Evolutionary conservation across 345 rosid genomes (phyloP).

Genomic region (Acer yangbiense): DNA sequence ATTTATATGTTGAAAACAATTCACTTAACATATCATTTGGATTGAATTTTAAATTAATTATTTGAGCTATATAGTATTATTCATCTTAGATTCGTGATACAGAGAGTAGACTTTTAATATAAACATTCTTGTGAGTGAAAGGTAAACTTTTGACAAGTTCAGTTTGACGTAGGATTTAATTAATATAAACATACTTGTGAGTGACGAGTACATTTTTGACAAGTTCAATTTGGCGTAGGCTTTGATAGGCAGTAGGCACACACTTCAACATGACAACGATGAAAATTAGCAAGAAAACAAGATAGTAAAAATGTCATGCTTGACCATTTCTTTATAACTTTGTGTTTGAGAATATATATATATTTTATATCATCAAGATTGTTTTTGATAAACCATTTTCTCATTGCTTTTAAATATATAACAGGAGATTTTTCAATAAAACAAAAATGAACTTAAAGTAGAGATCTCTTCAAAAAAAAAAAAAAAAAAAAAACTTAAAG

Average conservation of each 20-base stretch:
- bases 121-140: not conserved
- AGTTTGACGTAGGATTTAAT: not conserved
- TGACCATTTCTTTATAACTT: not conserved
- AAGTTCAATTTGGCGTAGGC: not conserved
- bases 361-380: no score
- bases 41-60: no score
- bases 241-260: not conserved
- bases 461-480: no score
- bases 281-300: not conserved
- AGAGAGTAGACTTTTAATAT: no score
- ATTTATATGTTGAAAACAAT: no score
- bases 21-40: no score
- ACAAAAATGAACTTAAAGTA: not conserved
- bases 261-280: not conserved
- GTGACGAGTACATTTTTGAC: not conserved
- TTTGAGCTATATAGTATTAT: no score
- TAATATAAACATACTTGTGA: not conserved
- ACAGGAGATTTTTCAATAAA: no score
- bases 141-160: constrained; percentile 10
- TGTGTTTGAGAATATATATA: not conserved
- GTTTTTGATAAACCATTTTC: not conserved
- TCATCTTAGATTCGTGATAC: not conserved
- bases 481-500: no score
- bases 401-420: not conserved
- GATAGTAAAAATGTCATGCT: not conserved